These are phyloP conservation scores for Tylopilus sp. DNA, from an alignment of 1,284 basidiomycete species.

Conservation along the genomic window DNA sequence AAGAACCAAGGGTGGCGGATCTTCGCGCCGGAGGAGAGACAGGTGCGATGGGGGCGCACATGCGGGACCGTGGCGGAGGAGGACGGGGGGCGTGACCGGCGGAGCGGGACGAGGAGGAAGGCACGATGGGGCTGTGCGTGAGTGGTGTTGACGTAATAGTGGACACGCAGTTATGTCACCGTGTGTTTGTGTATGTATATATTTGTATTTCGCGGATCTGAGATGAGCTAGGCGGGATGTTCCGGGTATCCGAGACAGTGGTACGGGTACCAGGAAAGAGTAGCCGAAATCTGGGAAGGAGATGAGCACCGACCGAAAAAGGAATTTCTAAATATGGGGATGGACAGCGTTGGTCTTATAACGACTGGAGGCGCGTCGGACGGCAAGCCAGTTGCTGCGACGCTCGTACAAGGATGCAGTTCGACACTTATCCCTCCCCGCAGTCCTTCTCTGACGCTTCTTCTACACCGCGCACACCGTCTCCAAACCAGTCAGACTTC, in stretches of 20 bases:
- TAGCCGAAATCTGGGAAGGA: constrained; percentile 39
- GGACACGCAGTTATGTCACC: constrained; percentile 34
- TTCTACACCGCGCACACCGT: constrained; percentile 67
- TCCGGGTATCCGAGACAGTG: constrained; percentile 32
- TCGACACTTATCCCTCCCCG: constrained; percentile 57
- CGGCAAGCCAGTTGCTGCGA: constrained; percentile 20
- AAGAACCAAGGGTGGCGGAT: neutral
- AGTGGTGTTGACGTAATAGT: constrained; percentile 32
- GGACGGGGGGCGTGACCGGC: constrained; percentile 1
- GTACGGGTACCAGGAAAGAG: constrained; percentile 36
- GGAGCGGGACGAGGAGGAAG: neutral
- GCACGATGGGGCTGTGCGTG: constrained; percentile 31
- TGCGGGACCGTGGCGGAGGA: constrained; percentile 11
- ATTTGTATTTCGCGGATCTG: constrained; percentile 21
- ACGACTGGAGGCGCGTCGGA: constrained; percentile 18
- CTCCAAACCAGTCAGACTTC: constrained; percentile 50
- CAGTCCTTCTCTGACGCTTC: constrained; percentile 49
- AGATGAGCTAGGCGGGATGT: constrained; percentile 34
- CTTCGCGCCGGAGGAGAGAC: neutral
- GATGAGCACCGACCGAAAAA: constrained; percentile 22
- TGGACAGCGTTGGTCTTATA: constrained; percentile 37
- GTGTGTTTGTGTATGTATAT: constrained; percentile 22
- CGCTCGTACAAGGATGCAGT: constrained; percentile 48
- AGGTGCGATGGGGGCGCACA: constrained; percentile 12
- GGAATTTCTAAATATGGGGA: constrained; percentile 21